These are phyloP conservation scores for Rubia yunnanensis DNA, from an alignment of 257 asterid species.

Conservation along the genomic window DNA sequence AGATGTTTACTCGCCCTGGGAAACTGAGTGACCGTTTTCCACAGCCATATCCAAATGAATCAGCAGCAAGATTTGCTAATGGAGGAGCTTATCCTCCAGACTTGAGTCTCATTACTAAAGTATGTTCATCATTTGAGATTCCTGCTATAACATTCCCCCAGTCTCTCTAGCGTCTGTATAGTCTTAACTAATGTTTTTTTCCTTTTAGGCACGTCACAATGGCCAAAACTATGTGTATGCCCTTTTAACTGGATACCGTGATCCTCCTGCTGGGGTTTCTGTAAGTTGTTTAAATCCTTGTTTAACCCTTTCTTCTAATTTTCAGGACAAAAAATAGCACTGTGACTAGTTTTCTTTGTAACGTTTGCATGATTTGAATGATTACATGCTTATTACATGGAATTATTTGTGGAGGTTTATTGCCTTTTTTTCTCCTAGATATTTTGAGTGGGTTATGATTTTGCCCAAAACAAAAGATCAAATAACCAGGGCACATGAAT, in stretches of 20 bases:
- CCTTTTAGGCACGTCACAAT: constrained; percentile 66
- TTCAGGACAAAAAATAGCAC: not conserved
- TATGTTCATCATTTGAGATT: constrained; percentile 20
- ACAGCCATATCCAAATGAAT: constrained; percentile 76
- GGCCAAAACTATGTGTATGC: constrained; percentile 72
- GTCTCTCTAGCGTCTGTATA: constrained; percentile 12
- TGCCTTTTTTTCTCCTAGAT: not conserved
- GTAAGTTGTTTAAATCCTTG: constrained; percentile 33
- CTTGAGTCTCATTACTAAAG: constrained; percentile 81
- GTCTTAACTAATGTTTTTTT: not conserved
- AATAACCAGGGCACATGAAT: not conserved
- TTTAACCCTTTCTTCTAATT: not conserved
- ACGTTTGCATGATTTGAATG: not conserved
- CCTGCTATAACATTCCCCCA: not conserved
- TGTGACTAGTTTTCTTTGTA: not conserved
- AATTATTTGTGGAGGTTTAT: not conserved
- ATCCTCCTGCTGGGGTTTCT: constrained; percentile 74
- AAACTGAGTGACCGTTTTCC: constrained; percentile 86
- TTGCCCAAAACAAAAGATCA: too few relatives aligned
- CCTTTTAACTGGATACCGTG: constrained; percentile 68
- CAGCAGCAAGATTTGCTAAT: constrained; percentile 88
- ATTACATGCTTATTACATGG: not conserved
- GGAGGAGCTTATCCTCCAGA: constrained; percentile 98
- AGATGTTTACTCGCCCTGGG: constrained; percentile 88
- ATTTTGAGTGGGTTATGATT: not conserved